Base-by-base conservation (phyloP, 2,329 filamentous ascomycete species). In the Apiospora marii region DNA sequence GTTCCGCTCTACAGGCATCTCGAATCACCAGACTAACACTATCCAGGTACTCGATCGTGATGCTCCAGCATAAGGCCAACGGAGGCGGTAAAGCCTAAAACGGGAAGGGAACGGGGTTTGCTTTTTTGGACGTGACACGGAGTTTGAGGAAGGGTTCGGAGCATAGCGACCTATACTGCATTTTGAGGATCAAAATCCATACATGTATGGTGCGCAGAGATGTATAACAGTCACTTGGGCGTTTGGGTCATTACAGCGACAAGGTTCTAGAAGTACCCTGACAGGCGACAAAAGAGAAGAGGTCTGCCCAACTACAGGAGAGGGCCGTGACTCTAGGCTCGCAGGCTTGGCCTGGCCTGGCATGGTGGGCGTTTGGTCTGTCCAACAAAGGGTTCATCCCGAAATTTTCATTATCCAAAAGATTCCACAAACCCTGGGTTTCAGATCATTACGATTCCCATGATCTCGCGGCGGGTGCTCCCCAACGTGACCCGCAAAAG, bases 11-110 rank as follows among this genome's bases (percentile, higher is more conserved):
- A 46, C 46, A 12, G 24, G 14, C 46, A 34, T 37, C 16, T 37
- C 27, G 48, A 44, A 30, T 30, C 19, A 12, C 34, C 70, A 24
- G 61, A 61, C 68, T 70, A 58, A 71, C n/a, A 16, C 19, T 19
- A 12, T 24, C 37, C 30, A 74, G 73, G 7, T 74, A 74, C 51
- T 74, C 73, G 22, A 67, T 74, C 44, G 71, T 74, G 10, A 74
- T 74, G 73, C 64, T 74, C 3, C 71, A 53, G 30, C 69, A 71
- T 24, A 64, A 71, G 5, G 58, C 53, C 12, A 71, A 48, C n/a
- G 69, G 69, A 19, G 69, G 69, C 24, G 44, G 43, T n/a, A 71
- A 71, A n/a, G 69, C 41, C 24, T 71, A 67, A 49, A 27, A 41
- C 7, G 37, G 41, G 41, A 27, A 19, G n/a, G 24, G 43, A 44